Evolutionary conservation across 305 asterid species (phyloP), one percentile per base, ranked within the genome.

Genomic region (Fraxinus platypoda): DNA sequence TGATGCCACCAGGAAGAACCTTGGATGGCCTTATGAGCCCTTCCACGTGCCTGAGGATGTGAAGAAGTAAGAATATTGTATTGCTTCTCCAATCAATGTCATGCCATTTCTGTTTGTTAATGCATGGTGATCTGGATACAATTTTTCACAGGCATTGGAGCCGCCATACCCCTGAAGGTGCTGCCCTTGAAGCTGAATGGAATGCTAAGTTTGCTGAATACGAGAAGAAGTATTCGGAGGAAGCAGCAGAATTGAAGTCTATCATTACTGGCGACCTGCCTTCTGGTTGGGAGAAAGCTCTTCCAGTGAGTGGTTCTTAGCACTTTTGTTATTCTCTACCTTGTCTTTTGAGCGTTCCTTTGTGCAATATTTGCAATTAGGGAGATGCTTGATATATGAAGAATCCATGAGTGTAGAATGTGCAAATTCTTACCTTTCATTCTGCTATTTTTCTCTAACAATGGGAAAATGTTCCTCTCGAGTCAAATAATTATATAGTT

Each of bases 281-380:
- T 26, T 88, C 92, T 86, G 98, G 93, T 82, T 95, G 98, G 98
- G 99, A 94, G 88, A 96, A 93, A 82, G 98, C 98, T 83, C 97
- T 96, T 85, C 99, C 99, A 23, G 97, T 92, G 81, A 92, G 98
- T 89, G 28, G 19, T 71, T 76, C 30, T n/a, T 81, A 34, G 78
- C 66, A 21, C 19, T 73, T 79, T 28, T 35, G 2, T 66, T 83
- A 11, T 19, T 78, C 19, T 41, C 23, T 15, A 6, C 54, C 49
- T 79, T 81, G 19, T 77, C 9, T n/a, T 9, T 6, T 35, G 35
- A 59, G 81, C 1, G n/a, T 21, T 21, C 80, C 74, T 79, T 75
- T 64, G 0, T 28, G 74, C 35, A 25, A 62, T 62, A 25, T 9
- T 62, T 2, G 37, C 26, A 74, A 21, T 37, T 79, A 28, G 41